phyloP scores from a whole-genome alignment of 495 filamentous ascomycete genomes.

The Evernia prunastri region DNA sequence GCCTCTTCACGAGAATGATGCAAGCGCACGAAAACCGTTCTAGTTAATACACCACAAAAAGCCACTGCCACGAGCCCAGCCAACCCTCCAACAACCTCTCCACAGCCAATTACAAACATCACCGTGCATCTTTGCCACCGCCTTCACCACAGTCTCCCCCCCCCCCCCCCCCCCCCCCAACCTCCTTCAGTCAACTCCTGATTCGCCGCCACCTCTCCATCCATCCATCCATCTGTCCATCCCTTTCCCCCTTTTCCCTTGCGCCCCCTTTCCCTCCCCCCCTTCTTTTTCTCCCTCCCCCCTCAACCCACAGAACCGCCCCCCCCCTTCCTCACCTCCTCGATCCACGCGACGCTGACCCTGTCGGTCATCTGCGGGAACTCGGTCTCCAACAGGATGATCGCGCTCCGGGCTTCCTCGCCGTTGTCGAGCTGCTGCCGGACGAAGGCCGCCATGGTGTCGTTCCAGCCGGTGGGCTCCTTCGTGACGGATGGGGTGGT shows the following conservation, averaged over 20 bases:
- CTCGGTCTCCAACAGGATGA: constrained; percentile 22
- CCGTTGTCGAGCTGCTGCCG: constrained; percentile 7
- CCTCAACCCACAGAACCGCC: background rate
- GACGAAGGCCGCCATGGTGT: constrained; percentile 17
- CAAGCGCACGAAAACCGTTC: background rate
- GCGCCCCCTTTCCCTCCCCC: background rate
- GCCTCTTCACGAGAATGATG: background rate
- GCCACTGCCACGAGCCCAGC: background rate
- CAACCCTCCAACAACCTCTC: background rate
- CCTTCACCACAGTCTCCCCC: background rate
- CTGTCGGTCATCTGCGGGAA: constrained; percentile 12
- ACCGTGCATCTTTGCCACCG: too few relatives aligned
- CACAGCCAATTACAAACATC: too few relatives aligned
- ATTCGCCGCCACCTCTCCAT: too few relatives aligned
- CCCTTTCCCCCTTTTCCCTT: background rate
- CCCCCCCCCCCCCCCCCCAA: background rate
- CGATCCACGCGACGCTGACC: constrained; percentile 10
- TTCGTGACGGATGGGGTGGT: constrained; percentile 1
- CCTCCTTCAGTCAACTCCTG: too few relatives aligned
- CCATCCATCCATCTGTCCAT: too few relatives aligned
- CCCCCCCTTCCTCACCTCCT: constrained; percentile 9
- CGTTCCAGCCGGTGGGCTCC: constrained; percentile 19
- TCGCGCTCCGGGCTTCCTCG: constrained; percentile 4
- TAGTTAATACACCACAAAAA: background rate
- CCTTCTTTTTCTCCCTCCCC: background rate